Evolutionary conservation across 2,329 filamentous ascomycete species (phyloP).

Genomic region (Epichloe baconii): DNA sequence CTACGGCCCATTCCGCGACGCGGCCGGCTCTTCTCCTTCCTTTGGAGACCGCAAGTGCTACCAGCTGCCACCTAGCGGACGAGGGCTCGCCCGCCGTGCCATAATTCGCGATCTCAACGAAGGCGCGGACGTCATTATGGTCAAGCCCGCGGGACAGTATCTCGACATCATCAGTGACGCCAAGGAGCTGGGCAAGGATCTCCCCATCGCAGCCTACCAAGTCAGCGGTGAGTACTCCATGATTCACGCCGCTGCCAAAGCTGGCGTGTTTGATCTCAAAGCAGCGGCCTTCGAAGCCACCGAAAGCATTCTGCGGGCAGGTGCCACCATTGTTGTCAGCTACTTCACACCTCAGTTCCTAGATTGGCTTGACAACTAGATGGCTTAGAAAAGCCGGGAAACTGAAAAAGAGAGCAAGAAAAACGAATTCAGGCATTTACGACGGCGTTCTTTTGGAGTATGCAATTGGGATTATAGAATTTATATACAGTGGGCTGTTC

Average conservation of each 20-base stretch:
- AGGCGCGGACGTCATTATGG: constrained; percentile 97
- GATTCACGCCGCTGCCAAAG: constrained; percentile 92
- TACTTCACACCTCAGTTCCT: constrained; percentile 84
- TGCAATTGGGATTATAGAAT: not conserved
- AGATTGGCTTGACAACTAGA: constrained; percentile 48
- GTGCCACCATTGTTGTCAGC: constrained; percentile 82
- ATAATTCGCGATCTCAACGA: constrained; percentile 84
- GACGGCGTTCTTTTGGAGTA: not conserved
- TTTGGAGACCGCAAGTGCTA: constrained; percentile 96
- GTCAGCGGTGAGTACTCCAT: constrained; percentile 96
- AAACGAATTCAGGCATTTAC: not conserved
- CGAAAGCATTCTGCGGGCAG: constrained; percentile 83
- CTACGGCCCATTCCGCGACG: constrained; percentile 95
- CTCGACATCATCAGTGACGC: constrained; percentile 96
- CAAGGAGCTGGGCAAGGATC: constrained; percentile 81
- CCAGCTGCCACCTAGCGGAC: constrained; percentile 84
- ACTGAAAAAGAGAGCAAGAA: not conserved
- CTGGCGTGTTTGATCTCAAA: constrained; percentile 91
- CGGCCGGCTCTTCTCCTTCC: constrained; percentile 76
- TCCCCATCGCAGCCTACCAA: constrained; percentile 92
- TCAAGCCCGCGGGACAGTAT: constrained; percentile 92
- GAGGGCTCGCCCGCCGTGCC: constrained; percentile 80
- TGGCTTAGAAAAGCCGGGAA: not conserved
- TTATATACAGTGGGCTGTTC: not conserved
- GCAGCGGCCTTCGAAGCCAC: constrained; percentile 90